phyloP scores from a whole-genome alignment of 768 basidiomycete genomes.

The Amanita brunnescens region DNA sequence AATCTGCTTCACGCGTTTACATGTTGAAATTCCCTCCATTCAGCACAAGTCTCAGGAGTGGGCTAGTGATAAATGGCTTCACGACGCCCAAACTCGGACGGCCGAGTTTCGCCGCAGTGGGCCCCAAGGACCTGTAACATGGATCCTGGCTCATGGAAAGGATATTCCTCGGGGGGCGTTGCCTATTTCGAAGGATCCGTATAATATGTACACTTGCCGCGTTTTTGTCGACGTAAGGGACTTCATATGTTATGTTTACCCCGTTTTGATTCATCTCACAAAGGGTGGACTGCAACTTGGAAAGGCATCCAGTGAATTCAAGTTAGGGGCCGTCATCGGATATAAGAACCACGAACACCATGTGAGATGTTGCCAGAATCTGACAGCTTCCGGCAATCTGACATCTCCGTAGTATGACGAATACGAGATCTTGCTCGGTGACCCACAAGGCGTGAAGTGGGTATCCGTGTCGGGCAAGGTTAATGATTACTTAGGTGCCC shows the following conservation, averaged over 20 bases:
- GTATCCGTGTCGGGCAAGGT: slow-evolving; percentile 38
- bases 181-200: slow-evolving; percentile 44
- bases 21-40: neutral
- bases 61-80: slow-evolving; percentile 44
- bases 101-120: slow-evolving; percentile 35
- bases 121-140: slow-evolving; percentile 41
- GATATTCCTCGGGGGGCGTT: slow-evolving; percentile 53
- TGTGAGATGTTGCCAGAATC: slow-evolving; percentile 24
- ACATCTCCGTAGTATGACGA: slow-evolving; percentile 36
- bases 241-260: neutral
- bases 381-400: neutral
- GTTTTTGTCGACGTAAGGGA: slow-evolving; percentile 46
- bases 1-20: neutral
- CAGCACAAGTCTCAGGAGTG: slow-evolving; percentile 45
- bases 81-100: slow-evolving; percentile 48
- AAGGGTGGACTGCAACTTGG: slow-evolving; percentile 43
- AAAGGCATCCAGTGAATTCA: slow-evolving; percentile 49
- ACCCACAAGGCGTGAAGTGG: slow-evolving; percentile 51
- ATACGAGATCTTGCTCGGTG: slow-evolving; percentile 67
- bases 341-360: slow-evolving; percentile 50
- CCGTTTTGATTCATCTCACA: slow-evolving; percentile 15
- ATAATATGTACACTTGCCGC: slow-evolving; percentile 50
- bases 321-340: slow-evolving; percentile 59
- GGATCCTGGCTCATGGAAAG: slow-evolving; percentile 54
- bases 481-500: slow-evolving; percentile 32